phyloP scores from a whole-genome alignment of 2,329 filamentous ascomycete species.

The Colletotrichum sp. region DNA sequence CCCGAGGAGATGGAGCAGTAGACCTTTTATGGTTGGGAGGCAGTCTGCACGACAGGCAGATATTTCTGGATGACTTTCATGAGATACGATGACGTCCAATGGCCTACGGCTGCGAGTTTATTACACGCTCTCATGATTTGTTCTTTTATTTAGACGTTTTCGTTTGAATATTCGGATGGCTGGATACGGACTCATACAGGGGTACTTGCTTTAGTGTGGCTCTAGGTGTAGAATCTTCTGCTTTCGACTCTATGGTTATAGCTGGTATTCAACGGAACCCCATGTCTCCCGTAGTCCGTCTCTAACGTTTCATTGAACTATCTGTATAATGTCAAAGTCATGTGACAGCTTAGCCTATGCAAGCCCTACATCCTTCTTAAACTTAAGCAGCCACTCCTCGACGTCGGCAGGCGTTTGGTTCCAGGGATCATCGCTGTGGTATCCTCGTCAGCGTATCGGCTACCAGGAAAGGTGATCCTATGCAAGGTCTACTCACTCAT shows the following conservation, averaged over 20 bases:
- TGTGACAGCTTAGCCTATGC: neutral
- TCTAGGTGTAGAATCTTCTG: neutral
- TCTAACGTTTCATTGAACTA: neutral
- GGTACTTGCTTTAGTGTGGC: neutral
- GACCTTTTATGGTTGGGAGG: neutral
- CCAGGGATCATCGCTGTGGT: slow-evolving; percentile 16
- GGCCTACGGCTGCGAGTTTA: neutral
- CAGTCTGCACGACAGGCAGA: neutral
- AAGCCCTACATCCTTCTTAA: slow-evolving; percentile 9
- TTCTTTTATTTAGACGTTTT: neutral
- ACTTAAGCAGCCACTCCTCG: slow-evolving; percentile 7
- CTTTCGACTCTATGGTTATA: neutral
- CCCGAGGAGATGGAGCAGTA: neutral
- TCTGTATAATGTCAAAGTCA: neutral
- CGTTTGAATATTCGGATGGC: neutral
- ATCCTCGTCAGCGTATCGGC: neutral
- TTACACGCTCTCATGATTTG: neutral
- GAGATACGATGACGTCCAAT: neutral
- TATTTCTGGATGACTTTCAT: neutral
- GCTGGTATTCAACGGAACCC: neutral
- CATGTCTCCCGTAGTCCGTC: neutral
- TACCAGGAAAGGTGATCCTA: neutral
- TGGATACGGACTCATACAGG: neutral
- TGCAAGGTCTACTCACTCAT: slow-evolving; percentile 26
- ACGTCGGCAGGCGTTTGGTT: slow-evolving; percentile 21